phyloP scores from a whole-genome alignment of 768 basidiomycete genomes.

The Tulasnella sp. region DNA sequence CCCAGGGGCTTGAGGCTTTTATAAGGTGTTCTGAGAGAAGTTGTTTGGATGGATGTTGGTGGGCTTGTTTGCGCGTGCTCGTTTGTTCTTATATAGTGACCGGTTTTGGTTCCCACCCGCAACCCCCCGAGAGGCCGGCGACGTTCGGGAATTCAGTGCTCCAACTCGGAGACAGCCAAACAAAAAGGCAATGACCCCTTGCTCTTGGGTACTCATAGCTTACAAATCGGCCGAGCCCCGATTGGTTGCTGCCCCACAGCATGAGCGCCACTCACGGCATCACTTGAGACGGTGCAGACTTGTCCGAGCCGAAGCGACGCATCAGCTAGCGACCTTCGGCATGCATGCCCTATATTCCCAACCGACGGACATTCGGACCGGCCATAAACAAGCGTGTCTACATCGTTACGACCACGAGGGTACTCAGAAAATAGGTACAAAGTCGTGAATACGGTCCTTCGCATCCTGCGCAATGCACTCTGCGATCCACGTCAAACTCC shows the following conservation, averaged over 20 bases:
- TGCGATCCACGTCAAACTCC: slow-evolving; percentile 90
- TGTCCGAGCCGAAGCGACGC: neutral
- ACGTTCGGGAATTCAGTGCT: neutral
- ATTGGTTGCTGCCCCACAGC: neutral
- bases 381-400: neutral
- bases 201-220: neutral
- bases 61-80: neutral
- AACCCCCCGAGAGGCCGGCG: neutral
- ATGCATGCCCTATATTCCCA: neutral
- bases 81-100: neutral
- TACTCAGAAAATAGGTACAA: slow-evolving; percentile 82
- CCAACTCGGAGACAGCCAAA: neutral
- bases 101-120: neutral
- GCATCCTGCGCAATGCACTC: slow-evolving; percentile 99
- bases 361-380: neutral
- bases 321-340: neutral
- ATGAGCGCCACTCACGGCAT: neutral
- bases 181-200: neutral
- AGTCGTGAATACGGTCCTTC: slow-evolving; percentile 92
- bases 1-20: neutral
- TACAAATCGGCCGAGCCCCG: neutral
- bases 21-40: neutral
- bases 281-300: neutral
- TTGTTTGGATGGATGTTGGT: neutral
- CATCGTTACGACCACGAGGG: neutral